A percentile compares a stretch with the other conserved stretches of the same genome.
Evolutionary conservation across 2,329 filamentous ascomycete genomes (phyloP).

Genomic region (Arthrinium puccinioides): DNA sequence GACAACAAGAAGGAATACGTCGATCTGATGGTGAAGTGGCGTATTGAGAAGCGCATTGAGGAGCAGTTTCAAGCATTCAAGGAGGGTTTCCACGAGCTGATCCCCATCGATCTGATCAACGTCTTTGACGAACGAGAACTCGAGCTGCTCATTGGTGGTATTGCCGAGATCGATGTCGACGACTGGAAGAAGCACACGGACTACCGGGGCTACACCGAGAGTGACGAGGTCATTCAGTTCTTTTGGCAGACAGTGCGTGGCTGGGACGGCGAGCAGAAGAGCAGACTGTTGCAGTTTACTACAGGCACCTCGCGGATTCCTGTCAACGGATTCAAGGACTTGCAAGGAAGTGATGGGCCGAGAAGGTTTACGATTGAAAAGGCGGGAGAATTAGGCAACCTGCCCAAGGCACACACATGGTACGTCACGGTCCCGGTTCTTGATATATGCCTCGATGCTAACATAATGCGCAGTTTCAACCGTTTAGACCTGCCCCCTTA

Average conservation of each 20-base stretch:
- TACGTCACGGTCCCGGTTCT: slow-evolving; percentile 29
- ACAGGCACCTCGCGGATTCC: slow-evolving; percentile 97
- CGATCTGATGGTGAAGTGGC: slow-evolving; percentile 97
- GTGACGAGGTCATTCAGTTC: slow-evolving; percentile 92
- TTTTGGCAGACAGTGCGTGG: slow-evolving; percentile 97
- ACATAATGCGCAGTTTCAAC: slow-evolving; percentile 66
- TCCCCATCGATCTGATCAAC: slow-evolving; percentile 92
- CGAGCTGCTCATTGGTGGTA: slow-evolving; percentile 93
- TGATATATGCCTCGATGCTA: slow-evolving; percentile 1
- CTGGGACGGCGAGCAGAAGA: slow-evolving; percentile 99
- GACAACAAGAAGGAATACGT: slow-evolving; percentile 99
- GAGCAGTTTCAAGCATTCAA: slow-evolving; percentile 99
- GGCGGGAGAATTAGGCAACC: slow-evolving; percentile 79
- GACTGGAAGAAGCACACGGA: slow-evolving; percentile 99
- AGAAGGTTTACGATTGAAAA: slow-evolving; percentile 97
- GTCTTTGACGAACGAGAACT: slow-evolving; percentile 98
- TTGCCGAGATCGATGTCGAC: slow-evolving; percentile 98
- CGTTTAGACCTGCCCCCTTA: slow-evolving; percentile 92
- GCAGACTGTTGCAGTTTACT: slow-evolving; percentile 88
- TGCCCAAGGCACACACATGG: slow-evolving; percentile 98
- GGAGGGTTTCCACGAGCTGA: slow-evolving; percentile 94
- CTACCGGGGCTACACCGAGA: slow-evolving; percentile 96
- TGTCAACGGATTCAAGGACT: slow-evolving; percentile 98
- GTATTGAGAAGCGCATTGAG: slow-evolving; percentile 95
- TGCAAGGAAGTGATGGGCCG: slow-evolving; percentile 93